Evolutionary conservation across 208 protist genomes (phyloP), one percentile per base, ranked within the genome.

Genomic region (Spongospora subterranea): DNA sequence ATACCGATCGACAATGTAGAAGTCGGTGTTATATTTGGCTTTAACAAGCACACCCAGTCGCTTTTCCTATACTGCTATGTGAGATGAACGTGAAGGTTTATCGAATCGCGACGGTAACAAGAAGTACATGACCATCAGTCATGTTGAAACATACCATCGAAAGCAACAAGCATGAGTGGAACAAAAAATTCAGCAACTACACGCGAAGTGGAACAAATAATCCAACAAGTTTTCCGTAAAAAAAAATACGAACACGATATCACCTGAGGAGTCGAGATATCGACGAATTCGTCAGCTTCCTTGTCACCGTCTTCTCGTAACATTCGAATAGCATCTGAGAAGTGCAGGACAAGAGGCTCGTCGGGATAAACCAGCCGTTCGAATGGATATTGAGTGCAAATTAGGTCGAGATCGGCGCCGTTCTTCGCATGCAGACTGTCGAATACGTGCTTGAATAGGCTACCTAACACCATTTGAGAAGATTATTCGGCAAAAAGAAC

Each of bases 1-100:
- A 95, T 98, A 99, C 92, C 98, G 97, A 94, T 99, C 98, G 0
- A 99, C 93, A 90, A 99, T 98, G 95, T 98, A 99, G 94, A 99
- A 99, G 93, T 99, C 98, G 32, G 98, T 98, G 60, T 96, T 96
- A 94, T 99, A 99, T 94, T 99, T 98, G 91, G 98, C 95, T 92
- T 98, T 98, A 45, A 99, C 96, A 38, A 99, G 93, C 90, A 95
- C 94, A 65, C 98, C 98, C 35, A 99, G 96, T 11, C 95, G 91
- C 92, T 98, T 98, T 93, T 99, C 98, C 90, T 97, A 46, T n/a
- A n/a, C n/a, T n/a, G n/a, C n/a, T n/a, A n/a, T n/a, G n/a, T n/a
- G n/a, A n/a, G n/a, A n/a, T n/a, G n/a, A n/a, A n/a, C n/a, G n/a
- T n/a, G n/a, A n/a, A n/a, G n/a, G n/a, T n/a, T n/a, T n/a, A n/a